Percentiles rank a stretch among this genome's conserved stretches.
Evolutionary conservation across 2,329 filamentous ascomycete species (phyloP).

Genomic region (Cercospora janseana): DNA sequence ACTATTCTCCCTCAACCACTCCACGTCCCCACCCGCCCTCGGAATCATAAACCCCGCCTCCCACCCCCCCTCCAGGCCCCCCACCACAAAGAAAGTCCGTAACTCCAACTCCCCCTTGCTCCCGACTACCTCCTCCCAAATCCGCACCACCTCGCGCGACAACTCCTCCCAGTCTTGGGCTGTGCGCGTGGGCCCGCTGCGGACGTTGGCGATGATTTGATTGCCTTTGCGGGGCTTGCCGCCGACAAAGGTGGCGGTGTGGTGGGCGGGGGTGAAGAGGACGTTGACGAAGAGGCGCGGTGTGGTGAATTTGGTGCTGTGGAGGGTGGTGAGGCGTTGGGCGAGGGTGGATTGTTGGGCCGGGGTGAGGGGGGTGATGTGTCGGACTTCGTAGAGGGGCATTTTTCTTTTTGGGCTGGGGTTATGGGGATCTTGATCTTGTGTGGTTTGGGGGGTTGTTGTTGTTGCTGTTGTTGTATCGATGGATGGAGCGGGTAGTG

Average conservation of each 20-base stretch:
- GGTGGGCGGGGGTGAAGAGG: slow-evolving; percentile 36
- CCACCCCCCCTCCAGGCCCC: slow-evolving; percentile 34
- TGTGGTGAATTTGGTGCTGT: slow-evolving; percentile 44
- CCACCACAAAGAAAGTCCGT: slow-evolving; percentile 31
- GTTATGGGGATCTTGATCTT: no score
- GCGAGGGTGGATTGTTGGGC: slow-evolving; percentile 44
- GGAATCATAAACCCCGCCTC: slow-evolving; percentile 37
- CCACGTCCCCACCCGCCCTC: slow-evolving; percentile 33
- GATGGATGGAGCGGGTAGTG: no score
- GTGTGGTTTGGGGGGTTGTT: neutral
- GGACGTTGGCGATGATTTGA: slow-evolving; percentile 39
- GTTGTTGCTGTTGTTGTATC: neutral
- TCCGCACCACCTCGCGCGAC: slow-evolving; percentile 25
- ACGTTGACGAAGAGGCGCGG: slow-evolving; percentile 49
- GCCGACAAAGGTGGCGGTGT: slow-evolving; percentile 36
- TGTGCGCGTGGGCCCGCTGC: slow-evolving; percentile 36
- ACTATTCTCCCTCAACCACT: slow-evolving; percentile 39
- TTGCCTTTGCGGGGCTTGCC: slow-evolving; percentile 38
- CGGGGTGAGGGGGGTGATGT: slow-evolving; percentile 36
- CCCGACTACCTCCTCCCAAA: slow-evolving; percentile 35
- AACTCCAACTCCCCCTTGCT: slow-evolving; percentile 23
- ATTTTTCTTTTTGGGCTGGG: slow-evolving; percentile 32
- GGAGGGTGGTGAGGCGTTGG: slow-evolving; percentile 42
- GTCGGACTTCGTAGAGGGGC: slow-evolving; percentile 48
- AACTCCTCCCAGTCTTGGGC: slow-evolving; percentile 36